Base-by-base conservation (phyloP, 768 basidiomycete species). In the Rickenella mellea region DNA sequence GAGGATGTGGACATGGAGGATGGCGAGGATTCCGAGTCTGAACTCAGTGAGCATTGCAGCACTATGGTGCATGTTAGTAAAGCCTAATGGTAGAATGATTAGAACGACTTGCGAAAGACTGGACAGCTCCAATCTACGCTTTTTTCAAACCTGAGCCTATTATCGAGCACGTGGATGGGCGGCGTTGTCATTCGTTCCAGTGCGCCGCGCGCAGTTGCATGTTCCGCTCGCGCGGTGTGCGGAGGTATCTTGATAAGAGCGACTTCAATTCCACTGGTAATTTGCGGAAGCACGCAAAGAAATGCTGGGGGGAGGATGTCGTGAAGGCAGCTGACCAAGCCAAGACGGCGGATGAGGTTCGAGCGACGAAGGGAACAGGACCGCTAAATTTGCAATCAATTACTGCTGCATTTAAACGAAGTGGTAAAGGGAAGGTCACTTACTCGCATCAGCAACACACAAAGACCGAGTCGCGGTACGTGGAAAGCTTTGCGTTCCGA, bases 231-330 rank as follows among this genome's bases (percentile, higher is more conserved):
- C 27, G 31, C 0, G 27, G 5, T 0, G 29, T 55, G 3, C 45
- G 44, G 0, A 29, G 51, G 3, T 62, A 53, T 27, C 47, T 57
- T 3, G 55, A 61, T 31, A 57, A 37, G 7, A 46, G 25, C 5
- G 59, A 62, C n/a, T 30, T 43, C 1, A 42, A 31, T 2, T 65
- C 58, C 4, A 65, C 60, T 7, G 47, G 55, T 1, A 63, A 64
- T 48, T 15, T 53, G 30, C 32, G 43, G 19, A 43, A 40, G 17
- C 54, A 70, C 46, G 62, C 47, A 0, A 48, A 48, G n/a, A 26
- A 17, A 1, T 68, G 67, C 48, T 67, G 60, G 61, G 62, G 65
- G 0, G 24, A 47, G 3, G 57, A 62, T 6, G 51, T 46, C 12
- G 20, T 60, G 1, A 36, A 47, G 1, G 48, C 45, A 3, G 56